phyloP scores from a whole-genome alignment of 164 flowering plant species.

The Hamamelis virginiana region DNA sequence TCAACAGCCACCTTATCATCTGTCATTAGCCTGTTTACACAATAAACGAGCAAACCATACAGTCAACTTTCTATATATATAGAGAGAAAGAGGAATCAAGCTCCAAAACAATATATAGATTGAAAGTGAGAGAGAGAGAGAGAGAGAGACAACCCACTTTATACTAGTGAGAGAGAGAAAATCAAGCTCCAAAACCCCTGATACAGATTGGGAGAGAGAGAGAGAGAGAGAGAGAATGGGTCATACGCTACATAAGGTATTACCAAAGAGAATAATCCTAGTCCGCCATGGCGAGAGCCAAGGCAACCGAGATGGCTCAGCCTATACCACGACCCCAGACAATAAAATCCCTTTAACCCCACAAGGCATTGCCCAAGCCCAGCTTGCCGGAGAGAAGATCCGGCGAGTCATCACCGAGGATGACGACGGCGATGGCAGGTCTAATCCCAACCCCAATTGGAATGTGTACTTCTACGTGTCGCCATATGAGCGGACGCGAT shows the following conservation, averaged over 20 bases:
- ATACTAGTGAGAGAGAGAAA: background rate
- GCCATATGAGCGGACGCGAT: constrained; percentile 75
- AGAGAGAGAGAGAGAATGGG: background rate
- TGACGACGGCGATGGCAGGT: too few relatives aligned
- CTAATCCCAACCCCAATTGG: constrained; percentile 37
- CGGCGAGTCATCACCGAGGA: constrained; percentile 30
- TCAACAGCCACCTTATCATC: too few relatives aligned
- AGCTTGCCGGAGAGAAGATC: constrained; percentile 52
- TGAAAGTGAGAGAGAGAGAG: too few relatives aligned
- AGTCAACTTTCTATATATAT: too few relatives aligned
- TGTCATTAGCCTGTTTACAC: too few relatives aligned
- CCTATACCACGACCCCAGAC: constrained; percentile 81
- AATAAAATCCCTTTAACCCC: constrained; percentile 70
- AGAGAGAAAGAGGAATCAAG: too few relatives aligned
- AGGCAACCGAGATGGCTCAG: constrained; percentile 67
- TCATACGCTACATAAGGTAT: constrained; percentile 9
- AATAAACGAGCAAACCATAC: too few relatives aligned
- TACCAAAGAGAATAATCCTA: constrained; percentile 81
- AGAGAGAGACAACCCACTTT: too few relatives aligned
- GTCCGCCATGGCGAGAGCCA: constrained; percentile 90
- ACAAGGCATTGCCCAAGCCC: constrained; percentile 57
- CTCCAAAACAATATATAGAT: too few relatives aligned
- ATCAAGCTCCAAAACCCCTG: too few relatives aligned
- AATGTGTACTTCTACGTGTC: constrained; percentile 89
- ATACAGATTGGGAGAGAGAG: background rate